These are phyloP conservation scores for Neodidymelliopsis sp. DNA, from an alignment of 2,329 filamentous ascomycete species.

Conservation along the genomic window DNA sequence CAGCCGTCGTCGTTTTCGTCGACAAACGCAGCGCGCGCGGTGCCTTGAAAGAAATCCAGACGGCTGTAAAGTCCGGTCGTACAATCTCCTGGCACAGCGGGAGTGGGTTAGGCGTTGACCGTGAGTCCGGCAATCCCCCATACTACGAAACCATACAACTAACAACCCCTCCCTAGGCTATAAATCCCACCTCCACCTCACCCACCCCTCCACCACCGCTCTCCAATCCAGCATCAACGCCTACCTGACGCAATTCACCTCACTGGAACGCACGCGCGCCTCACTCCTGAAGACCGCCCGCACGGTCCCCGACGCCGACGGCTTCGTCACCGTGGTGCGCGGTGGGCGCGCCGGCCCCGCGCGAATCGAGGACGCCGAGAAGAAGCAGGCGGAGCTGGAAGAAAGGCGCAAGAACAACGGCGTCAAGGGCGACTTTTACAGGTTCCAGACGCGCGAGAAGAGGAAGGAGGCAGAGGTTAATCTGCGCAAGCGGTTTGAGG, in stretches of 20 bases:
- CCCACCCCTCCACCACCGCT: conserved; percentile 70
- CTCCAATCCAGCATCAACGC: conserved; percentile 81
- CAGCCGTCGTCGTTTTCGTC: conserved; percentile 82
- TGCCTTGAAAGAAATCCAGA: conserved; percentile 77
- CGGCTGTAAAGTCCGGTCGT: conserved; percentile 63
- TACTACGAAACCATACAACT: neutral
- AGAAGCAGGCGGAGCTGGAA: conserved; percentile 63
- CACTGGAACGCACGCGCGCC: conserved; percentile 72
- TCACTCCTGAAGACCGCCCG: conserved; percentile 68
- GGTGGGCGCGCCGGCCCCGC: conserved; percentile 76
- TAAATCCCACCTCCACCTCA: conserved; percentile 70
- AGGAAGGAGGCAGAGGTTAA: conserved; percentile 77
- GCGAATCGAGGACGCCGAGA: conserved; percentile 69
- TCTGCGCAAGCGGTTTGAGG: conserved; percentile 75
- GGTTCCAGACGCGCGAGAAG: conserved; percentile 82
- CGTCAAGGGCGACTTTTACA: conserved; percentile 72
- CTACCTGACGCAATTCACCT: conserved; percentile 81
- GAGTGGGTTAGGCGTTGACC: conserved; percentile 57
- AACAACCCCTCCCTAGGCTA: conserved; percentile 60
- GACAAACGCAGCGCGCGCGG: conserved; percentile 80
- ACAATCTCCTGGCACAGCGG: conserved; percentile 72
- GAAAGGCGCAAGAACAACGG: conserved; percentile 67
- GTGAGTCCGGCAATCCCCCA: conserved; percentile 49
- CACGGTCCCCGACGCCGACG: conserved; percentile 89
- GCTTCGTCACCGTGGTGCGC: conserved; percentile 89